Base-by-base conservation (phyloP, 1,284 basidiomycete species). In the Rhodotorula mucilaginosa region DNA sequence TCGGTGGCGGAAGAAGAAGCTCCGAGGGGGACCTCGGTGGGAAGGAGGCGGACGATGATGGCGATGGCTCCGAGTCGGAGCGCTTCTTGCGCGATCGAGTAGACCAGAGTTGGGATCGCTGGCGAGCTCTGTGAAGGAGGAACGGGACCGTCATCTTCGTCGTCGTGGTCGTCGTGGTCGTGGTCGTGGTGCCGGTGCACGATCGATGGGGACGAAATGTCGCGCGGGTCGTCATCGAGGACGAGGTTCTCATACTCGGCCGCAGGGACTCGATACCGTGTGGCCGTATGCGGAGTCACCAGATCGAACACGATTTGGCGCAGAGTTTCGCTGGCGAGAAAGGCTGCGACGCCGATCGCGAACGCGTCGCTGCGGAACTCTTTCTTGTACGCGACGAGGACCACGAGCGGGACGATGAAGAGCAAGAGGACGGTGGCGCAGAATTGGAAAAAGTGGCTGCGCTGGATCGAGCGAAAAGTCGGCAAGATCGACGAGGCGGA, bases 11-110 rank as follows among this genome's bases (percentile, higher is more conserved):
- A 5, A 23, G 59, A 2, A 31, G 54, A 21, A 12, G 19, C n/a
- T 13, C 2, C 13, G 19, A 13, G 21, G 60, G 34, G 60, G 49
- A 59, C 7, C 46, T n/a, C 8, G 23, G 66, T 54, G 23, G 74
- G 74, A 34, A 76, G 64, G 61, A 76, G 71, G 16, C 61, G 61
- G 47, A 76, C 75, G 57, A 61, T 57, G 60, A 67, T 56, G 46
- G 61, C 63, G 59, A 76, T 57, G 44, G 70, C 73, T 16, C 73
- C 73, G 21, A 76, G 71, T 15, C 75, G 66, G 21, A 76, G 59
- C 13, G 60, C 8, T 16, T 76, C 75, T 26, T 76, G 75, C 19
- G 71, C 59, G 64, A 76, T 31, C 5, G 71, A 65, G 49, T 72
- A 70, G 31, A 73, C 65, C 44, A 74, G 13, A 0, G 75, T 71